Base-by-base conservation (phyloP, 208 protist species). In the Leishmania gerbilli region DNA sequence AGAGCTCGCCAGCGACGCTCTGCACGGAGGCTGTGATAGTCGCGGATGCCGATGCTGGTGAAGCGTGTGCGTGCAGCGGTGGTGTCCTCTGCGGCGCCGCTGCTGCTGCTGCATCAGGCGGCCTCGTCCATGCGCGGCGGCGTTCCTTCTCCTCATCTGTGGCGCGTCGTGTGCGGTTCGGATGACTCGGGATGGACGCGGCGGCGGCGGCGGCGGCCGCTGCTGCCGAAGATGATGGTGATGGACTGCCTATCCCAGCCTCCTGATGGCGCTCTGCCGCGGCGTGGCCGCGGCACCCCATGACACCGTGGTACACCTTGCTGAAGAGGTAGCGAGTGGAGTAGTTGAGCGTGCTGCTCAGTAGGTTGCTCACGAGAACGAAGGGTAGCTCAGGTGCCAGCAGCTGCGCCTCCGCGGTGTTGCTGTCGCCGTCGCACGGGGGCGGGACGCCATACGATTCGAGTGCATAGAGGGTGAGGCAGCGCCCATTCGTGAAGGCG, bases 271-370 rank as follows among this genome's bases (percentile, higher is more conserved):
- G 27, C 9, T 49, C 27, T 34, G 74, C 60, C 17, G 37, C 53
- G 4, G 0, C 40, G 1, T 4, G 1, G 51, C 62, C 8, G 51
- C 42, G 69, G 62, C 34, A 56, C 17, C 40, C 15, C 76, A 87
- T 83, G n/a, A 91, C 88, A 1, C 85, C 87, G 0, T 79, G 85
- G 24, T 80, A 90, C 7, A 91, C 78, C 31, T 81, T 77, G 77
- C 90, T 95, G 7, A 81, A 79, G 1, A 79, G 74, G 77, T 90
- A 96, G 40, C 84, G 71, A 3, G 84, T 67, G 45, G 84, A 72
- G 83, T 89, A 95, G 72, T 91, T 87, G 27, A 92, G 76, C 2
- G 80, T 82, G 67, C 79, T 87, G 68, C 83, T 81, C 51, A 95
- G 37, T 27, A 89, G 88, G 68, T 95, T 93, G 74, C 77, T 75